Conservation (phyloP, 352 stramenopile species). For the Thalassiosira mediterranea region DNA sequence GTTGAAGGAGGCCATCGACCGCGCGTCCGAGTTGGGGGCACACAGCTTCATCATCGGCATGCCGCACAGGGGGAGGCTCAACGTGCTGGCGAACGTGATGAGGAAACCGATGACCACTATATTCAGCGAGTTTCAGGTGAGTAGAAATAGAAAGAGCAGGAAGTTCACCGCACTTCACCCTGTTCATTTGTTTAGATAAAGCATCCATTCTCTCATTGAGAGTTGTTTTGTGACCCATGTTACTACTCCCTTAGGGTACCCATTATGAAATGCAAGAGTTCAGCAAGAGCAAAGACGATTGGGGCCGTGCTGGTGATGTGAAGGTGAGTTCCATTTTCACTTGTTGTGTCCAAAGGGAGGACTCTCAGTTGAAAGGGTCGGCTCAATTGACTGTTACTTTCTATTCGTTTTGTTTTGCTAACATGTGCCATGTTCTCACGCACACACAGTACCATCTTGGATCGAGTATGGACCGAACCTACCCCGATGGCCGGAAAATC, state of each 20-base stretch:
- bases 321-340: constrained; percentile 80
- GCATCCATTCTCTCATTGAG: no score
- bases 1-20: constrained; percentile 94
- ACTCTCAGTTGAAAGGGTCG: no score
- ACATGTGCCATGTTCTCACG: background rate
- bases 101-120: constrained; percentile 95
- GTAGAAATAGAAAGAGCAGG: no score
- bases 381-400: no score
- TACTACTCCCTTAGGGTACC: no score
- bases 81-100: constrained; percentile 98
- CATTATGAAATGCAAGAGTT: constrained; percentile 93
- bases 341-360: no score
- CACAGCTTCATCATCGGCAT: constrained; percentile 99
- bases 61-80: constrained; percentile 97
- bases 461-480: constrained; percentile 94
- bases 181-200: no score
- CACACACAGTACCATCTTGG: constrained; percentile 92
- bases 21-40: constrained; percentile 92
- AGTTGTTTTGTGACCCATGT: no score
- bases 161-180: no score
- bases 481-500: constrained; percentile 92
- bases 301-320: constrained; percentile 93
- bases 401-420: background rate
- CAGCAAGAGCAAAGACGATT: constrained; percentile 85
- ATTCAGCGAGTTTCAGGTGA: constrained; percentile 94